These are phyloP conservation scores for Monilinia vaccinii-corymbosi DNA, from an alignment of 2,329 filamentous ascomycete species.

Conservation along the genomic window DNA sequence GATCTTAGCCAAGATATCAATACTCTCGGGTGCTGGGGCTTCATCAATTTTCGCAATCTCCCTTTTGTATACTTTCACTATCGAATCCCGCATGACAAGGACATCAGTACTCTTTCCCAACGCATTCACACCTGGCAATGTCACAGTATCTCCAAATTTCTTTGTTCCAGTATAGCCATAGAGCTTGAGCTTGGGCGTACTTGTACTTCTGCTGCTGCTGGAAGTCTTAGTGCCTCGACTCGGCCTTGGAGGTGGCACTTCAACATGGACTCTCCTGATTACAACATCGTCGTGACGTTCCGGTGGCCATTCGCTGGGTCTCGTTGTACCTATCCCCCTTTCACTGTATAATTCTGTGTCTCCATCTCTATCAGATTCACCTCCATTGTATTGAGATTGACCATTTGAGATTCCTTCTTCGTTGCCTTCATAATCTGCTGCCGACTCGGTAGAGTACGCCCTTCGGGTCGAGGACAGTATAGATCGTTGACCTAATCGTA, in stretches of 20 bases:
- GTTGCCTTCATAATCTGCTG: neutral
- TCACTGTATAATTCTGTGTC: neutral
- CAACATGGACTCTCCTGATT: neutral
- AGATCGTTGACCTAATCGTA: conserved; percentile 18
- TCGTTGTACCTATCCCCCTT: neutral
- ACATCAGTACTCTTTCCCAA: conserved; percentile 23
- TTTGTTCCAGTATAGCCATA: conserved; percentile 19
- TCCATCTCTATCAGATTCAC: neutral
- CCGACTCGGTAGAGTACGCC: conserved; percentile 6
- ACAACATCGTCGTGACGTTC: neutral
- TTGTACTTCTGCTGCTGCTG: neutral
- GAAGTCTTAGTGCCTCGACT: neutral
- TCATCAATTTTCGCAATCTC: neutral
- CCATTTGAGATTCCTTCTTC: neutral
- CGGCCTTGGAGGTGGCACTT: neutral
- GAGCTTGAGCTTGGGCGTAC: conserved; percentile 6
- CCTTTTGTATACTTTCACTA: conserved; percentile 13
- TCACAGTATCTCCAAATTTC: conserved; percentile 19
- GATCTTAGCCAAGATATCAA: conserved; percentile 27
- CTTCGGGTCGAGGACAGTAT: conserved; percentile 1
- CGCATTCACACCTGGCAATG: conserved; percentile 8
- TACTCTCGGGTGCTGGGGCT: conserved; percentile 13
- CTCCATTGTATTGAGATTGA: neutral
- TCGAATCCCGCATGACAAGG: conserved; percentile 27
- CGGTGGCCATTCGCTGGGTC: neutral